phyloP scores from a whole-genome alignment of 257 asterid species.

The Nemophila menziesii region DNA sequence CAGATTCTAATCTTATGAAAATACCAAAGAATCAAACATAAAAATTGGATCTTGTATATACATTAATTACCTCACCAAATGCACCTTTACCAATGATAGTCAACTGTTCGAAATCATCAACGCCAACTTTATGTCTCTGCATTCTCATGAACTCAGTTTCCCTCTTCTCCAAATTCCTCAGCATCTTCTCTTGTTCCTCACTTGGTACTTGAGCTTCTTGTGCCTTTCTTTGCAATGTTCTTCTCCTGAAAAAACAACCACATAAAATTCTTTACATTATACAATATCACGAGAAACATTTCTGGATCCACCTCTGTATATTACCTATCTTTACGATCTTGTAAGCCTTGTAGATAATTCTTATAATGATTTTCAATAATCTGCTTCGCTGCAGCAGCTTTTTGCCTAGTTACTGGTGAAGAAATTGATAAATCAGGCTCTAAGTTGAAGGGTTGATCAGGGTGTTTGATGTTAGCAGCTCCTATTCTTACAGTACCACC shows the following conservation, averaged over 20 bases:
- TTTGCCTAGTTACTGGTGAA: constrained; percentile 89
- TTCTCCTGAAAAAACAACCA: constrained; percentile 41
- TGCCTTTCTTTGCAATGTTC: constrained; percentile 80
- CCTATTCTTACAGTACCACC: constrained; percentile 34
- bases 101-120: constrained; percentile 91
- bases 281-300: background rate
- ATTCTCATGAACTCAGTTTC: constrained; percentile 94
- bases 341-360: constrained; percentile 77
- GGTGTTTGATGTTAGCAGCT: constrained; percentile 27
- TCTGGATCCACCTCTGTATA: background rate
- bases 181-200: constrained; percentile 81
- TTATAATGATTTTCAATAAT: constrained; percentile 92
- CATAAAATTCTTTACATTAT: background rate
- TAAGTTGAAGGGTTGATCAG: constrained; percentile 32
- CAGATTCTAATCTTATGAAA: background rate
- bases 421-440: constrained; percentile 77
- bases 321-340: constrained; percentile 90
- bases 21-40: background rate
- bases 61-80: constrained; percentile 60
- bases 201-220: constrained; percentile 70
- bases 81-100: constrained; percentile 93
- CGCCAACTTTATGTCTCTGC: constrained; percentile 96
- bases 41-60: background rate
- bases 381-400: constrained; percentile 93
- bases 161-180: constrained; percentile 78